Conservation (phyloP, 305 asterid genomes). For the Fraxinus sp. region DNA sequence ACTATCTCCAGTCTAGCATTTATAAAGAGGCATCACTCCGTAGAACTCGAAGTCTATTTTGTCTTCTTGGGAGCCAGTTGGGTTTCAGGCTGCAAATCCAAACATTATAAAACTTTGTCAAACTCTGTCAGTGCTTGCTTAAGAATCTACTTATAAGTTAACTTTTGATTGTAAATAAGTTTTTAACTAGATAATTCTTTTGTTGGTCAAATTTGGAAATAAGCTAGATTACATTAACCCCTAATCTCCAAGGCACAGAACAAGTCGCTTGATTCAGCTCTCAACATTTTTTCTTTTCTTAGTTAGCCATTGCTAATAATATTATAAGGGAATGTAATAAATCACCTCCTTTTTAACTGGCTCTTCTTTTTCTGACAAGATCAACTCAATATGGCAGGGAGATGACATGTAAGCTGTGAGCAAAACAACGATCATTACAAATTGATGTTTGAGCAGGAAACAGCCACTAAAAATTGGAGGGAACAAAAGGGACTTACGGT, state of each 20-base stretch:
- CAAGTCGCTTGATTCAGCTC: background rate
- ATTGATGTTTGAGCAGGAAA: background rate
- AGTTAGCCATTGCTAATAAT: background rate
- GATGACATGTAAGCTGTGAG: conserved; percentile 75
- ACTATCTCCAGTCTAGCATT: background rate
- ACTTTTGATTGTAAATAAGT: background rate
- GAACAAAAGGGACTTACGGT: conserved; percentile 41
- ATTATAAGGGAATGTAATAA: background rate
- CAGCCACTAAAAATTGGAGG: background rate
- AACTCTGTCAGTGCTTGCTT: background rate
- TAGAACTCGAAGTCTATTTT: conserved; percentile 31
- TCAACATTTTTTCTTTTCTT: background rate
- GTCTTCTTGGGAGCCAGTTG: conserved; percentile 59
- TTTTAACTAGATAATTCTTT: background rate
- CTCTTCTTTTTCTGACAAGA: conserved; percentile 68
- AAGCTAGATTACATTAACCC: background rate
- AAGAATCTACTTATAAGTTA: background rate
- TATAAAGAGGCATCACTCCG: background rate
- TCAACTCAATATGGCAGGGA: conserved; percentile 77
- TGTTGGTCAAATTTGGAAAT: background rate
- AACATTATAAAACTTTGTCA: conserved; percentile 4
- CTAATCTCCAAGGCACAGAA: background rate
- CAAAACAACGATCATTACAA: background rate
- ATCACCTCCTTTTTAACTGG: conserved; percentile 71
- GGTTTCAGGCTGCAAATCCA: conserved; percentile 52